Percentiles rank a stretch among this genome's conserved stretches.
These are phyloP conservation scores for Carex sylvatica DNA, from an alignment of 202 grass and related monocot genomes.

Conservation along the genomic window DNA sequence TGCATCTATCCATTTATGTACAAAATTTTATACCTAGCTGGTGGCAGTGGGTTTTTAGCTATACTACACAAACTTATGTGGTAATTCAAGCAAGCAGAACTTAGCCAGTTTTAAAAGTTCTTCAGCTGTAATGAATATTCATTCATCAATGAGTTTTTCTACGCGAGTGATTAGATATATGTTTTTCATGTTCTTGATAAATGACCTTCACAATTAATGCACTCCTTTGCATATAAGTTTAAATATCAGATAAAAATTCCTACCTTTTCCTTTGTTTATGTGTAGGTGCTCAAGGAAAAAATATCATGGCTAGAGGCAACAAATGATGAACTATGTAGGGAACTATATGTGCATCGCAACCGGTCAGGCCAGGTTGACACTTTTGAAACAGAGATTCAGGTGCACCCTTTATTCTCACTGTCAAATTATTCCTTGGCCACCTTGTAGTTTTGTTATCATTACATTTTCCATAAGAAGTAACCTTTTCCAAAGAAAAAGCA, in stretches of 20 bases:
- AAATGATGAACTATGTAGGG: constrained; percentile 78
- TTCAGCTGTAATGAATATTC: background rate
- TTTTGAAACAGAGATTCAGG: constrained; percentile 66
- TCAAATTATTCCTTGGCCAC: constrained; percentile 23
- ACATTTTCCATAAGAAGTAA: constrained; percentile 17
- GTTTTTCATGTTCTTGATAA: constrained; percentile 17
- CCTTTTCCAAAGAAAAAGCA: background rate
- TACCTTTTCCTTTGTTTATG: constrained; percentile 17
- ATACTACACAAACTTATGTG: background rate
- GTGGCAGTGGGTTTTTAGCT: background rate
- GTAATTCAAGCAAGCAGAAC: background rate
- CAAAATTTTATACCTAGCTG: background rate
- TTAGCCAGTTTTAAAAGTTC: background rate
- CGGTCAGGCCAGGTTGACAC: constrained; percentile 41
- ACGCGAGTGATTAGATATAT: background rate
- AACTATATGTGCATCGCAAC: constrained; percentile 58
- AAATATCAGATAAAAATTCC: constrained; percentile 8
- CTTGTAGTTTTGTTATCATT: background rate
- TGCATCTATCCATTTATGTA: background rate
- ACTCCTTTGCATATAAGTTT: background rate
- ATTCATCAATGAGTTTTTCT: background rate
- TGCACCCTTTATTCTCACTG: constrained; percentile 40
- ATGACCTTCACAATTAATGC: background rate
- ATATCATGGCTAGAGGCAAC: constrained; percentile 90
- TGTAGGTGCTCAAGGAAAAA: constrained; percentile 80